phyloP scores from a whole-genome alignment of 2,329 filamentous ascomycete species.

The Ophiostoma ips region DNA sequence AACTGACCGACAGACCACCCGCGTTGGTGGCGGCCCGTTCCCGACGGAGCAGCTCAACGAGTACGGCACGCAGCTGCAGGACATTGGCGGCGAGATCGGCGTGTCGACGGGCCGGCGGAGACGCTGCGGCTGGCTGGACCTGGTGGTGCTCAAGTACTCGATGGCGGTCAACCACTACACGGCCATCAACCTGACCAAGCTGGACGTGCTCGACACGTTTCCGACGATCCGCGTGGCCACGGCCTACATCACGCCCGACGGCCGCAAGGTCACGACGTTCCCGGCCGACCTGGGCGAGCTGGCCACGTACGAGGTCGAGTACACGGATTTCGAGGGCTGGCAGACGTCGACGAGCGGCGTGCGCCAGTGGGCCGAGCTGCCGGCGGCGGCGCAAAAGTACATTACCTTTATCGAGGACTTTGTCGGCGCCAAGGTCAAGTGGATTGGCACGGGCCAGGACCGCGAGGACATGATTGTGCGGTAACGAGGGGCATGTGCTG shows the following conservation, averaged over 20 bases:
- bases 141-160: conserved; percentile 54
- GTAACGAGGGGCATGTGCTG: background rate
- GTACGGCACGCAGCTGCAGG: conserved; percentile 25
- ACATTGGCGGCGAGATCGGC: conserved; percentile 16
- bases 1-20: conserved; percentile 29
- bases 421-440: conserved; percentile 47
- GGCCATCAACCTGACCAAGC: conserved; percentile 44
- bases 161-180: conserved; percentile 38
- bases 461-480: conserved; percentile 46
- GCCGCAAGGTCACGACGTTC: conserved; percentile 43
- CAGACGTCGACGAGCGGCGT: conserved; percentile 46
- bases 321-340: conserved; percentile 58
- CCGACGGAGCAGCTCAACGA: conserved; percentile 39
- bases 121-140: conserved; percentile 45
- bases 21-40: conserved; percentile 45
- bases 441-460: conserved; percentile 52
- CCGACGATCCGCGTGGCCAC: conserved; percentile 60
- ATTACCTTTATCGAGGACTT: conserved; percentile 52
- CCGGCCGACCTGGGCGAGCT: conserved; percentile 44
- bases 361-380: conserved; percentile 48
- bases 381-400: conserved; percentile 49
- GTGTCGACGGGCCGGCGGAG: conserved; percentile 40
- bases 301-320: conserved; percentile 47
- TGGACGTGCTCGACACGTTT: conserved; percentile 62
- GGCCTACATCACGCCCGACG: conserved; percentile 44